Conservation (phyloP, 139 green algal species). For the Chlamydomonas incerta region DNA sequence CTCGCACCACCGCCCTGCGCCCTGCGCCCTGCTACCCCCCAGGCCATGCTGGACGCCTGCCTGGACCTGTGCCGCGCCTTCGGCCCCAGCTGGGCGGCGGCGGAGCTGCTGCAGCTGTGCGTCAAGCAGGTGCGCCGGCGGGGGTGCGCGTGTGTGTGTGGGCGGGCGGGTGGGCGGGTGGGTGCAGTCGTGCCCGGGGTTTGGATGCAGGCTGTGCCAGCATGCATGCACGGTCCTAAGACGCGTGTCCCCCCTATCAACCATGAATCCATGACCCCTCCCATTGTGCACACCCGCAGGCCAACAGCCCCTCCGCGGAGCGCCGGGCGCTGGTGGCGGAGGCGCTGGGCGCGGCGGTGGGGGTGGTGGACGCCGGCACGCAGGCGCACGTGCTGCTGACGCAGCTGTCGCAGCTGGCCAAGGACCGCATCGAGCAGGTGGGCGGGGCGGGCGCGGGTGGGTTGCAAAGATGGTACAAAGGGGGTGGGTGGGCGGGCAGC, state of each 20-base stretch:
- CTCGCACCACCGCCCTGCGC: too few relatives aligned
- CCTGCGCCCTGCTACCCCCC: too few relatives aligned
- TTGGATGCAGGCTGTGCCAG: too few relatives aligned
- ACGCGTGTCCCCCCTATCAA: too few relatives aligned
- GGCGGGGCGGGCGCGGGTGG: neutral
- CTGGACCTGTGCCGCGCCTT: constrained; percentile 36
- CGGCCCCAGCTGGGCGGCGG: constrained; percentile 44
- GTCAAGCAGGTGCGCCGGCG: constrained; percentile 39
- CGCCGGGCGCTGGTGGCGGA: constrained; percentile 47
- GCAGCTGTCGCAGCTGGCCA: constrained; percentile 46
- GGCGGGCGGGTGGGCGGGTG: too few relatives aligned
- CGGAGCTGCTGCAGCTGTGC: constrained; percentile 47
- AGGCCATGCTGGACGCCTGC: constrained; percentile 39
- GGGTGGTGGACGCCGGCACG: constrained; percentile 30
- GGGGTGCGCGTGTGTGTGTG: neutral
- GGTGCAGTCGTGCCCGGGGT: too few relatives aligned
- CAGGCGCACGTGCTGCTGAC: constrained; percentile 47
- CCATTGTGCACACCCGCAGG: too few relatives aligned
- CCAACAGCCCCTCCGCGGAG: constrained; percentile 39
- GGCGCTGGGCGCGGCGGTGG: constrained; percentile 31
- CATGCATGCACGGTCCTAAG: too few relatives aligned
- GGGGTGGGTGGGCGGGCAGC: neutral
- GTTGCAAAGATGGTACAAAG: neutral
- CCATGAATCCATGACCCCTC: too few relatives aligned
- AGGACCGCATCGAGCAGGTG: constrained; percentile 51